phyloP scores from a whole-genome alignment of 2,329 filamentous ascomycete genomes.

The Trichophyton rubrum region DNA sequence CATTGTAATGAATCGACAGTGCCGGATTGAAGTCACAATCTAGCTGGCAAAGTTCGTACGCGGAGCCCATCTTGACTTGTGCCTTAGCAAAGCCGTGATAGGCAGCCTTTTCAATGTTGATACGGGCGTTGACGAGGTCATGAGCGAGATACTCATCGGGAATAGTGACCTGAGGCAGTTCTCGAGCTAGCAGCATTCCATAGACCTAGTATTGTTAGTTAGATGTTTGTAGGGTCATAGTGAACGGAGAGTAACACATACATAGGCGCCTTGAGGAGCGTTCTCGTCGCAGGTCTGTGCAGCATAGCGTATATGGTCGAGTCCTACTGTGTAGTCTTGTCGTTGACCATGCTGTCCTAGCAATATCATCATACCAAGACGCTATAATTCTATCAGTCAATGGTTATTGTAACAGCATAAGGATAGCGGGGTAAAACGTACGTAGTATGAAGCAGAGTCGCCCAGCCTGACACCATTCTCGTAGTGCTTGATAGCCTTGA shows the following conservation, averaged over 20 bases:
- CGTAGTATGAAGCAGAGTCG: conserved; percentile 75
- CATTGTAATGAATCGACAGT: conserved; percentile 89
- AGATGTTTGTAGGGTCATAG: background rate
- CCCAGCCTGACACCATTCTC: conserved; percentile 62
- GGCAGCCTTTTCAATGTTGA: conserved; percentile 92
- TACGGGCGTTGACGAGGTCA: conserved; percentile 60
- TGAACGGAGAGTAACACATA: conserved; percentile 19
- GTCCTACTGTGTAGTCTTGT: conserved; percentile 64
- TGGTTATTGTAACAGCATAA: no score
- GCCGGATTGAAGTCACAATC: conserved; percentile 91
- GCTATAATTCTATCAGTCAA: conserved; percentile 36
- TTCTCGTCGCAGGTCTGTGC: conserved; percentile 89
- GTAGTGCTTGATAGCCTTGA: conserved; percentile 86
- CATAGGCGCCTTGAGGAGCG: conserved; percentile 87
- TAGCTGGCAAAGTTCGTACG: conserved; percentile 86
- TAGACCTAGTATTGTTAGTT: conserved; percentile 44
- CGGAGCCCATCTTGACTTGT: conserved; percentile 92
- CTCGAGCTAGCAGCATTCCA: conserved; percentile 83
- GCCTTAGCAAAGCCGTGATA: conserved; percentile 93
- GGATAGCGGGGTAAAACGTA: conserved; percentile 19
- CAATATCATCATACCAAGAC: conserved; percentile 94
- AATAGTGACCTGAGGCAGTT: conserved; percentile 79
- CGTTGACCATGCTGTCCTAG: conserved; percentile 83
- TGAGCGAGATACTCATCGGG: conserved; percentile 59
- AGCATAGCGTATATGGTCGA: conserved; percentile 71